These are phyloP conservation scores for Candida silvicultrix DNA, from an alignment of 805 yeast species.

Conservation along the genomic window DNA sequence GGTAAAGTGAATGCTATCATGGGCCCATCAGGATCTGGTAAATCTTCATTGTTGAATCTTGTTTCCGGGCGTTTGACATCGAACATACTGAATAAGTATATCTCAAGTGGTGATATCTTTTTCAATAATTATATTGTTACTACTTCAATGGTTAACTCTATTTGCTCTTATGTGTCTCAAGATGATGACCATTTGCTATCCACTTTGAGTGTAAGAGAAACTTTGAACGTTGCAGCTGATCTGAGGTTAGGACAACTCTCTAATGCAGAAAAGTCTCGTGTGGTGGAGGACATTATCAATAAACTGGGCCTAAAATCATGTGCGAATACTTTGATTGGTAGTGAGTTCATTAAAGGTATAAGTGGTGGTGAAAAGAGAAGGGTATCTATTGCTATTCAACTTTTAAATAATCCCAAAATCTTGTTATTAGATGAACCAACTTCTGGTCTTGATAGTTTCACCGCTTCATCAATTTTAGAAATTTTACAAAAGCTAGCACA, in stretches of 20 bases:
- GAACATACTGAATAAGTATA: constrained; percentile 22
- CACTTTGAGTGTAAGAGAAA: constrained; percentile 71
- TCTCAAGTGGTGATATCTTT: constrained; percentile 34
- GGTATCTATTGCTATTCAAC: constrained; percentile 75
- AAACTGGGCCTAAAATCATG: constrained; percentile 63
- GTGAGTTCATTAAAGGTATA: constrained; percentile 54
- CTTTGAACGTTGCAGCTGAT: constrained; percentile 64
- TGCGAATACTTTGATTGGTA: constrained; percentile 68
- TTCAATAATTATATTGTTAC: constrained; percentile 36
- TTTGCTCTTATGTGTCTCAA: constrained; percentile 76
- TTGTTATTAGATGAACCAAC: constrained; percentile 83
- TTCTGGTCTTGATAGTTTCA: constrained; percentile 78
- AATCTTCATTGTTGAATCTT: constrained; percentile 58
- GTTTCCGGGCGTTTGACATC: constrained; percentile 51
- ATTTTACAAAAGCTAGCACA: constrained; percentile 51
- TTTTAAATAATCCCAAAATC: constrained; percentile 65
- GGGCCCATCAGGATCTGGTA: constrained; percentile 83
- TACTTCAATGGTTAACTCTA: constrained; percentile 27
- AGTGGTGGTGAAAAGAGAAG: constrained; percentile 81
- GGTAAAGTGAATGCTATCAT: constrained; percentile 59
- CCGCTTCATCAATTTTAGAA: constrained; percentile 61
- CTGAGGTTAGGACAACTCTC: constrained; percentile 48
- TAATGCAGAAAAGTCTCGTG: constrained; percentile 35
- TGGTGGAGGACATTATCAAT: constrained; percentile 52
- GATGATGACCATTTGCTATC: constrained; percentile 71